phyloP scores from a whole-genome alignment of 257 asterid species.

The Plectranthus barbatus region DNA sequence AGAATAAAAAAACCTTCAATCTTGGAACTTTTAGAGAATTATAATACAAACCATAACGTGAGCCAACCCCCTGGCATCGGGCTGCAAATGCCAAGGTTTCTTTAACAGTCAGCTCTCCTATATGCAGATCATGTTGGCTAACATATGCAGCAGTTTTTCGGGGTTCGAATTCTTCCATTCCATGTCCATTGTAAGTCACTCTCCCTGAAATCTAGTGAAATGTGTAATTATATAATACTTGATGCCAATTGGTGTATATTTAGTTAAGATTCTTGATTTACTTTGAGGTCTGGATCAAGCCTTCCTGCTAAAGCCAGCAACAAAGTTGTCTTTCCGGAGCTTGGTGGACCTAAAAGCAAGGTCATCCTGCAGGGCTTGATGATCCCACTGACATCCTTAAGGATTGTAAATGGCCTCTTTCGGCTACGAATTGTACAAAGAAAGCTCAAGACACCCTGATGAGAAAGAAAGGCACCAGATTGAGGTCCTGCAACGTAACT shows the following conservation, averaged over 20 bases:
- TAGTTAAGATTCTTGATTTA: neutral
- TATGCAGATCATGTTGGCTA: conserved; percentile 63
- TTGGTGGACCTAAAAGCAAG: no score
- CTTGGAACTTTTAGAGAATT: neutral
- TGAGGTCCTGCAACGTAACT: no score
- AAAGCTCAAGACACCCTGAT: conserved; percentile 9
- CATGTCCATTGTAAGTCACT: no score
- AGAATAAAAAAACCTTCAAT: neutral
- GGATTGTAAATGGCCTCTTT: conserved; percentile 37
- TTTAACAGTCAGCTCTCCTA: conserved; percentile 68
- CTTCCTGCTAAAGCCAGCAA: no score
- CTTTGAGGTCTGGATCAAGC: no score
- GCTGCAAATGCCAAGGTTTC: conserved; percentile 70
- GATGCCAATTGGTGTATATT: neutral
- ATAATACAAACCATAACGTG: conserved; percentile 45
- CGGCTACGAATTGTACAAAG: conserved; percentile 38
- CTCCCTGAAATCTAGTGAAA: no score
- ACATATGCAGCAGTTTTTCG: conserved; percentile 57
- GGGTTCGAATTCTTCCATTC: conserved; percentile 55
- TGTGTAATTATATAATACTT: neutral
- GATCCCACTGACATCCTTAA: no score
- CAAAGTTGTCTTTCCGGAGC: conserved; percentile 24
- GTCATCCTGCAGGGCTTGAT: no score
- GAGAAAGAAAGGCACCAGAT: neutral
- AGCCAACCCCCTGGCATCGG: conserved; percentile 67